Percentiles rank a stretch among this genome's conserved stretches.
phyloP scores from a whole-genome alignment of 2,329 filamentous ascomycete genomes.

The Myriosclerotinia duriaeana region DNA sequence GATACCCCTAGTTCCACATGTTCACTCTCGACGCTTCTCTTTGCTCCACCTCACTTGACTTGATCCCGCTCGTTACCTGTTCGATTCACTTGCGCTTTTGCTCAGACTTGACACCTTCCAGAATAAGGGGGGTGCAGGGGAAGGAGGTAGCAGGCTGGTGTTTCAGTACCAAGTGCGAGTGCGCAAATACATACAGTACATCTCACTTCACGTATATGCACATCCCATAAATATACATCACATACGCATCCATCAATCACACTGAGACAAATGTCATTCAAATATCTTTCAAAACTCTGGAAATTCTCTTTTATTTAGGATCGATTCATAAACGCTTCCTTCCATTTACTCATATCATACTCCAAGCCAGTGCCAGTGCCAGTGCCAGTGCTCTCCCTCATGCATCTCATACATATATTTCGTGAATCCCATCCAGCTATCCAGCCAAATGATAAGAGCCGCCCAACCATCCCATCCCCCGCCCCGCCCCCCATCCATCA shows the following conservation, averaged over 20 bases:
- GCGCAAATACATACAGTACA: no score
- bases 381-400: neutral
- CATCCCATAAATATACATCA: no score
- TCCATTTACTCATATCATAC: constrained; percentile 13
- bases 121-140: no score
- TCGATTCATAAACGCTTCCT: neutral
- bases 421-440: constrained; percentile 4
- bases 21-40: no score
- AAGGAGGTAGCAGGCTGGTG: no score
- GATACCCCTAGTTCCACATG: no score
- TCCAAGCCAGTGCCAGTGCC: constrained; percentile 3
- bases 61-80: no score
- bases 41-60: no score
- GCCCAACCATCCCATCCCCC: constrained; percentile 1
- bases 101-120: no score
- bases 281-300: neutral
- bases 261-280: neutral
- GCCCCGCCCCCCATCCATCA: constrained; percentile 1
- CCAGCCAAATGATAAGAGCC: constrained; percentile 6
- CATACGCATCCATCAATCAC: neutral
- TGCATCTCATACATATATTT: constrained; percentile 11
- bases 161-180: no score
- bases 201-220: no score
- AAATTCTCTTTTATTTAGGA: neutral
- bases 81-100: no score